These are phyloP conservation scores for Malassezia restricta DNA, from an alignment of 1,284 basidiomycete species.

Conservation along the genomic window DNA sequence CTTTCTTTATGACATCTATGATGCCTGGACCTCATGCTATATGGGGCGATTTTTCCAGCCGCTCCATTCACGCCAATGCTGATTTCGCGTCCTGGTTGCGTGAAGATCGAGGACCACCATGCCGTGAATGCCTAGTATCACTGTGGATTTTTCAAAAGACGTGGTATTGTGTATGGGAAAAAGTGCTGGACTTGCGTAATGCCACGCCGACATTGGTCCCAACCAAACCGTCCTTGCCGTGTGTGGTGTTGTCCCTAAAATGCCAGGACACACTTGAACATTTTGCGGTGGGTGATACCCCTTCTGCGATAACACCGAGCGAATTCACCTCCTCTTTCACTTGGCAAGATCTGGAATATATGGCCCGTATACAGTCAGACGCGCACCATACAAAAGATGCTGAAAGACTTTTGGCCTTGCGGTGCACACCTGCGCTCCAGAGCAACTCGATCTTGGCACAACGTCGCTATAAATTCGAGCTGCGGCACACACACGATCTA, in stretches of 20 bases:
- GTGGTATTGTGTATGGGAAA: slow-evolving; percentile 13
- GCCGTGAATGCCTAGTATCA: not conserved
- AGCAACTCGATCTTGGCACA: no score
- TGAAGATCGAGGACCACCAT: not conserved
- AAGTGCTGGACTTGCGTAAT: not conserved
- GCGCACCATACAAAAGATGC: no score
- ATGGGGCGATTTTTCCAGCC: slow-evolving; percentile 10
- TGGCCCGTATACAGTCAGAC: no score
- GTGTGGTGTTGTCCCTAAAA: no score
- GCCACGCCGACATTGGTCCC: not conserved
- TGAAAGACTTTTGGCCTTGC: no score
- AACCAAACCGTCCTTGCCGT: no score
- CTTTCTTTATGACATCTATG: slow-evolving; percentile 7
- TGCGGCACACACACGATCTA: not conserved
- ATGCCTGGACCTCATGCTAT: not conserved
- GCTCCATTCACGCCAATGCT: not conserved
- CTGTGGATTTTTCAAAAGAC: not conserved
- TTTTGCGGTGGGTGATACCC: not conserved
- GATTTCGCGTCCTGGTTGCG: slow-evolving; percentile 5
- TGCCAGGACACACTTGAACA: not conserved
- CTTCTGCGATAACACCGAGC: no score
- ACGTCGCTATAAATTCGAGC: not conserved
- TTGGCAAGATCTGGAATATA: no score
- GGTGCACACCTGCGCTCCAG: no score
- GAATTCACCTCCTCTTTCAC: no score